Evolutionary conservation across 129 eudicot genomes (phyloP).

Genomic region (Ambrosia trifida): DNA sequence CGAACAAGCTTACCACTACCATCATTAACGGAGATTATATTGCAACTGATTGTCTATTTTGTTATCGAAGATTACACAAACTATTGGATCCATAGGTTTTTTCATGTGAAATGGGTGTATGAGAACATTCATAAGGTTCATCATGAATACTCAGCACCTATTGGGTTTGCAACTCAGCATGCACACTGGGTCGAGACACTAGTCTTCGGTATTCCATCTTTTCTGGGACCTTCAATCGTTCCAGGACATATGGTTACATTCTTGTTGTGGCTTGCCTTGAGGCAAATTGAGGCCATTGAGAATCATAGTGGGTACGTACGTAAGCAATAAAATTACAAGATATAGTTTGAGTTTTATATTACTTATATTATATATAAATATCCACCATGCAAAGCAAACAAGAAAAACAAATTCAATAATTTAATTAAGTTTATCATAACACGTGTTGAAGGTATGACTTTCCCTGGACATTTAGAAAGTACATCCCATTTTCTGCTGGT

Average conservation of each 20-base stretch:
- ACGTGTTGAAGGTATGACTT: conserved; percentile 44
- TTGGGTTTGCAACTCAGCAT: conserved; percentile 69
- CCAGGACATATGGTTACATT: conserved; percentile 78
- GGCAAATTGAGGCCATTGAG: conserved; percentile 84
- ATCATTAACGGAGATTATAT: conserved; percentile 51
- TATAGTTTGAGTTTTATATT: too few species aligned
- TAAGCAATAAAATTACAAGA: too few species aligned
- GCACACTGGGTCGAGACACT: conserved; percentile 85
- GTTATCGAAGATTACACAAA: conserved; percentile 73
- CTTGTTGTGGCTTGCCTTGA: conserved; percentile 77
- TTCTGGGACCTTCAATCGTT: conserved; percentile 75
- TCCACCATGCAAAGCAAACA: too few species aligned
- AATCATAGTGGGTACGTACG: conserved; percentile 79
- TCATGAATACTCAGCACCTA: conserved; percentile 84
- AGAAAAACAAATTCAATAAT: too few species aligned
- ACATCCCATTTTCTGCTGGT: conserved; percentile 82
- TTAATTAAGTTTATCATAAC: too few species aligned
- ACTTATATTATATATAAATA: too few species aligned
- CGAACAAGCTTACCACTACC: conserved; percentile 79
- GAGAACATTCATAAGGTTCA: conserved; percentile 81
- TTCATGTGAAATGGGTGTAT: conserved; percentile 76
- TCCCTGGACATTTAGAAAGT: conserved; percentile 74
- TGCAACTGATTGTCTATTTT: conserved; percentile 62
- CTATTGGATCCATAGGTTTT: conserved; percentile 77
- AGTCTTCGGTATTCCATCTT: conserved; percentile 80